These are phyloP conservation scores for Solanum virginianum DNA, from an alignment of 257 asterid genomes.

Conservation along the genomic window DNA sequence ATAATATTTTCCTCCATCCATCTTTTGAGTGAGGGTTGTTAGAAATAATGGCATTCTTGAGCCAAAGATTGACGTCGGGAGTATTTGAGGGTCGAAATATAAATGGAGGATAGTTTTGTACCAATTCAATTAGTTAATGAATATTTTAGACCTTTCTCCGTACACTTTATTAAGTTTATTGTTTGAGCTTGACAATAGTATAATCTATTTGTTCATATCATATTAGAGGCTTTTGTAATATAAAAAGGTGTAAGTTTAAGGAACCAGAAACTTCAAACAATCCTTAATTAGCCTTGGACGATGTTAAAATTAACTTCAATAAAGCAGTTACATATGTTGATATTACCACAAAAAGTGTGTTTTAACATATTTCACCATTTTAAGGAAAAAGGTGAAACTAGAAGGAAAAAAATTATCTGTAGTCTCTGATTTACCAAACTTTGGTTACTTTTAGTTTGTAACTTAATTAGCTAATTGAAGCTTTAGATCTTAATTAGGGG, in stretches of 20 bases:
- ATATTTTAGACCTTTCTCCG: no score
- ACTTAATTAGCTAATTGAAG: neutral
- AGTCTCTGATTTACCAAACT: neutral
- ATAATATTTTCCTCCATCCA: no score
- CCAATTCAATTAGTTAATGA: no score
- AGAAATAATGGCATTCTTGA: no score
- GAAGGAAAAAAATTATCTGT: neutral
- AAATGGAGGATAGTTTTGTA: no score
- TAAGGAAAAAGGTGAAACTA: neutral
- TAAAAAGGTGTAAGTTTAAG: neutral
- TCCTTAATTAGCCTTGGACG: neutral
- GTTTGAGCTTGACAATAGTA: neutral
- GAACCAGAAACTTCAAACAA: neutral
- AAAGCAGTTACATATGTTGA: neutral
- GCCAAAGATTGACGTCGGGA: no score
- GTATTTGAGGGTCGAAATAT: no score
- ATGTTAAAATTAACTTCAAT: neutral
- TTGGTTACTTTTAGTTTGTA: neutral
- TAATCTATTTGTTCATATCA: neutral
- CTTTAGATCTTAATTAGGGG: no score
- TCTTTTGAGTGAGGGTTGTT: no score
- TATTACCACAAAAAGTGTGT: neutral
- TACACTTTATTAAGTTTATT: neutral
- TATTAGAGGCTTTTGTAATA: neutral
- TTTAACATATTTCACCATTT: neutral